Conservation (phyloP, 108 stramenopile species). For the Fistulifera pelliculosa region DNA sequence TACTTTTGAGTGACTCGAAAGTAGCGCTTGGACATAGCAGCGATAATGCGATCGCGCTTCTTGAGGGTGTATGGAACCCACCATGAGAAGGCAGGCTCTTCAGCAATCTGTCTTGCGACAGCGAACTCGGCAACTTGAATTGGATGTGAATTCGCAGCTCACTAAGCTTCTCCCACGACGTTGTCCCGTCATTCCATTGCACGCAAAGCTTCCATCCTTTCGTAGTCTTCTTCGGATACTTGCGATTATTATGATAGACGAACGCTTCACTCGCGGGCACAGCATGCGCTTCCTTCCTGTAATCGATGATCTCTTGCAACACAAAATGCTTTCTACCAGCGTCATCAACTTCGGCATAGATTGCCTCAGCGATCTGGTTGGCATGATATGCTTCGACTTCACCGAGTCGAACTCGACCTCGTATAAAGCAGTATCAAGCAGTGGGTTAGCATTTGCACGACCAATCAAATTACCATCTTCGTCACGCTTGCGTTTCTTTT, state of each 20-base stretch:
- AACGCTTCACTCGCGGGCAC: conserved; percentile 2
- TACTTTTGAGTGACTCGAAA: conserved; percentile 6
- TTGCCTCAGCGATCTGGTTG: conserved; percentile 30
- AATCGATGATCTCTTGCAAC: conserved; percentile 22
- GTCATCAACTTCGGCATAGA: conserved; percentile 24
- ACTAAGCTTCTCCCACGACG: conserved; percentile 15
- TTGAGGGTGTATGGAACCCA: conserved; percentile 24
- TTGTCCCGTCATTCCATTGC: conserved; percentile 19
- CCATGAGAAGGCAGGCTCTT: conserved; percentile 20
- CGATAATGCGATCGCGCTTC: conserved; percentile 16
- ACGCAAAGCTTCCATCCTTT: conserved; percentile 28
- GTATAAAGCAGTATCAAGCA: conserved; percentile 28
- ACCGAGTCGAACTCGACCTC: conserved; percentile 35
- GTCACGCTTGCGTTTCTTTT: conserved; percentile 16
- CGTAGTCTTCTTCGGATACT: conserved; percentile 6
- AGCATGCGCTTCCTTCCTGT: conserved; percentile 12
- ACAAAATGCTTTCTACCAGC: conserved; percentile 8
- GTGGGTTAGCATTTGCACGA: conserved; percentile 18
- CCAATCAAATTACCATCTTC: conserved; percentile 26
- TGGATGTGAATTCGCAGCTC: conserved; percentile 22
- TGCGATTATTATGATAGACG: neutral
- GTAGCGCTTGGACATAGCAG: neutral
- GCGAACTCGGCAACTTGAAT: conserved; percentile 31
- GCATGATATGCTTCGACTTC: conserved; percentile 16
- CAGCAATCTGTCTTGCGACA: conserved; percentile 5